Evolutionary conservation across 2,329 filamentous ascomycete species (phyloP).

Genomic region (Amphichorda felina): DNA sequence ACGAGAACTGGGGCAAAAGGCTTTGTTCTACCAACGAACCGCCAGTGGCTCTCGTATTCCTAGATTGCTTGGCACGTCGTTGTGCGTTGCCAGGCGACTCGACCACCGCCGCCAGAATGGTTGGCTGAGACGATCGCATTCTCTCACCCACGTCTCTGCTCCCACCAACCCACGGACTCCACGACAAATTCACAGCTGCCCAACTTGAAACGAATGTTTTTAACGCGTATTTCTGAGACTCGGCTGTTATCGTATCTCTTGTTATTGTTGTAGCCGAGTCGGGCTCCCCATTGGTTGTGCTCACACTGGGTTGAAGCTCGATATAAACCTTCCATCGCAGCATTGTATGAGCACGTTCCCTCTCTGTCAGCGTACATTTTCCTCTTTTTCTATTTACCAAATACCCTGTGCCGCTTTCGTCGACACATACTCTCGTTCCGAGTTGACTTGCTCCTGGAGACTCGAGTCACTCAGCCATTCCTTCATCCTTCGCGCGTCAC

Average conservation of each 20-base stretch:
- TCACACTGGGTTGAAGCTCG: background rate
- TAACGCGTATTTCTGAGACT: background rate
- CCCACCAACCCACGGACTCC: slow-evolving; percentile 1
- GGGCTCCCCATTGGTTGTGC: too few species aligned
- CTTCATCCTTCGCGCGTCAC: background rate
- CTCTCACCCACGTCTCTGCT: background rate
- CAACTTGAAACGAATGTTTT: background rate
- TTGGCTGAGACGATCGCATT: slow-evolving; percentile 3
- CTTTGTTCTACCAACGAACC: too few species aligned
- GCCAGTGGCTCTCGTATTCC: too few species aligned
- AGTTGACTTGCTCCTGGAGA: background rate
- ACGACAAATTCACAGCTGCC: background rate
- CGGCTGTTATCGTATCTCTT: background rate
- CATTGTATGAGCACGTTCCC: background rate
- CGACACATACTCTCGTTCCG: slow-evolving; percentile 4
- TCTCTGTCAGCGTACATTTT: background rate
- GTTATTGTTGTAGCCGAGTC: background rate
- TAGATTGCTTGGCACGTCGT: too few species aligned
- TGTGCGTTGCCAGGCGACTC: slow-evolving; percentile 1
- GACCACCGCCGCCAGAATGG: slow-evolving; percentile 1
- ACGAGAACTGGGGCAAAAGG: too few species aligned
- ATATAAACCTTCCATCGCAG: background rate
- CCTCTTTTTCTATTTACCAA: background rate
- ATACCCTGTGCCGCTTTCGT: too few species aligned
- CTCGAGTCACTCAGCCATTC: background rate